phyloP scores from a whole-genome alignment of 192 early-diverging fungal species.

The Umbelopsis vinacea region DNA sequence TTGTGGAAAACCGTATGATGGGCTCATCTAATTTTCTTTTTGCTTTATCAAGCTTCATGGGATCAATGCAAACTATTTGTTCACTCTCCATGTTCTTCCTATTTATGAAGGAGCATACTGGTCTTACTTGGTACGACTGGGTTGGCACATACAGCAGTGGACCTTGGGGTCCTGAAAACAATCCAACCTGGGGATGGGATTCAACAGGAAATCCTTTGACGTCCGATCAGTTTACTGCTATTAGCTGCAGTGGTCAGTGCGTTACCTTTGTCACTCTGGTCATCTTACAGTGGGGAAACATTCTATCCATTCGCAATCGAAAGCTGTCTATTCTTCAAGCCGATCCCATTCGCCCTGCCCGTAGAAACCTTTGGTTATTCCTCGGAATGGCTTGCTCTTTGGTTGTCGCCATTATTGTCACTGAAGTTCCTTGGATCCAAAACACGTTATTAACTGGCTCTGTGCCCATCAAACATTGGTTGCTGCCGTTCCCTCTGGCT shows the following conservation, averaged over 20 bases:
- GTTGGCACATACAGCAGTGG: conserved; percentile 38
- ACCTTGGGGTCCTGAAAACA: conserved; percentile 28
- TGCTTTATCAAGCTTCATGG: conserved; percentile 56
- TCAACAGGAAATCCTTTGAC: conserved; percentile 45
- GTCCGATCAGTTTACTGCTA: conserved; percentile 47
- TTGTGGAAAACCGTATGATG: too few species aligned
- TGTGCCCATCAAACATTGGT: conserved; percentile 65
- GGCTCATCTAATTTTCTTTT: background rate
- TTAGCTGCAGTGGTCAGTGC: conserved; percentile 58
- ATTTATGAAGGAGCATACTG: conserved; percentile 62
- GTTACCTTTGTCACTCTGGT: conserved; percentile 64
- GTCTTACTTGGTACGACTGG: conserved; percentile 49
- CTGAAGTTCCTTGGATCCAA: conserved; percentile 56
- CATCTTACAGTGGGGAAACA: conserved; percentile 63
- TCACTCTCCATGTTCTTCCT: conserved; percentile 74
- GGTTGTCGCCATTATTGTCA: conserved; percentile 45
- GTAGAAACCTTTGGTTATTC: conserved; percentile 61
- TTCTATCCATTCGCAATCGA: conserved; percentile 62
- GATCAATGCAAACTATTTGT: conserved; percentile 63
- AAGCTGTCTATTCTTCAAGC: conserved; percentile 59
- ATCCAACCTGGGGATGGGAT: conserved; percentile 11
- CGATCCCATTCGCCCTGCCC: conserved; percentile 58
- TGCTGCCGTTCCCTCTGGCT: conserved; percentile 60
- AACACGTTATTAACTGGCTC: conserved; percentile 53
- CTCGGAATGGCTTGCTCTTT: conserved; percentile 48